Evolutionary conservation across 2,329 filamentous ascomycete species (phyloP), one percentile per base, ranked within the genome.

Genomic region (Metarhizium sp.): DNA sequence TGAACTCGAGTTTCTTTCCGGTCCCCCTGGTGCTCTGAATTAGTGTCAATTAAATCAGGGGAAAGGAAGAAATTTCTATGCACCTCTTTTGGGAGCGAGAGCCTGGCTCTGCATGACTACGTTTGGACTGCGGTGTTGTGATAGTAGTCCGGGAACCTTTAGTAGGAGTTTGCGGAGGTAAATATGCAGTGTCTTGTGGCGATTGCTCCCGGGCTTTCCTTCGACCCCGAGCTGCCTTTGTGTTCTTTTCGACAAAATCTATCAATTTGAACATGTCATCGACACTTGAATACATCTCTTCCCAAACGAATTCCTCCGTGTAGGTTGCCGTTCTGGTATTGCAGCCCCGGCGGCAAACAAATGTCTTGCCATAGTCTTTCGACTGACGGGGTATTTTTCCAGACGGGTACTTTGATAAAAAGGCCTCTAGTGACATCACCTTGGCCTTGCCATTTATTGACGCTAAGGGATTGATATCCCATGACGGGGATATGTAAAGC

Each of bases 271-370:
- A 79, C 34, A 96, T 77, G n/a, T 85, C 77, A 25, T 77, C 75
- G 36, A 76, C 76, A n/a, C 84, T 84, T 0, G 75, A 76, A 63
- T 90, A 95, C 2, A 95, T 72, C 47, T 96, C 84, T 66, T 96
- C 91, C 94, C 94, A 99, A 1, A 81, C 69, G 61, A 99, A 96
- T 63, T 96, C 91, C 14, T 94, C 84, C 0, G 92, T 96, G 67
- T 97, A 99, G 25, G 85, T 91, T 20, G 90, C 87, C 29, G 92
- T 95, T 57, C 91, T 79, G 13, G 89, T 88, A 66, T 95, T 95
- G 65, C 92, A 95, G 25, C 90, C 94, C 67, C 92, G 79, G 52
- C 92, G 85, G 66, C 94, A 97, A 51, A 97, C 73, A 64, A 97
- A 97, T 18, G 88, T 84, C 71, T 95, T 96, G 60, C 89, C 90